These are phyloP conservation scores for Acacia confusa DNA, from an alignment of 306 rosid species.

Conservation along the genomic window DNA sequence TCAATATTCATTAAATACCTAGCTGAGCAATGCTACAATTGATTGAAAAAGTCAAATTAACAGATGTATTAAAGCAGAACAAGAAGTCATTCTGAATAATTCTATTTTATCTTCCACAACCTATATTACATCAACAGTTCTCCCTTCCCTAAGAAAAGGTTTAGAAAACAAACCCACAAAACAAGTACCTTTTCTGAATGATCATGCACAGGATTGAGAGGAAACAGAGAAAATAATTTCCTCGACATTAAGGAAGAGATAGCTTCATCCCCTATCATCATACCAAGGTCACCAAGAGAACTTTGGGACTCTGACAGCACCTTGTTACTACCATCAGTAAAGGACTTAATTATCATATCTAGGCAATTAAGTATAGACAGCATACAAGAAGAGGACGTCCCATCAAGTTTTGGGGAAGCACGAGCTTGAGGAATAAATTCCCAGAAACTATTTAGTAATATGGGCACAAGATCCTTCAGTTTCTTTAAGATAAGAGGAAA, in stretches of 20 bases:
- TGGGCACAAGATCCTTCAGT: constrained; percentile 64
- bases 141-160: constrained; percentile 9
- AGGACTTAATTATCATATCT: constrained; percentile 60
- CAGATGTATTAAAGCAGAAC: constrained; percentile 11
- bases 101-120: constrained; percentile 9
- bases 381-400: constrained; percentile 70
- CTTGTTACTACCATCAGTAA: constrained; percentile 44
- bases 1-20: background rate
- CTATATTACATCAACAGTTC: constrained; percentile 12
- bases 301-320: constrained; percentile 40
- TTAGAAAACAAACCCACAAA: constrained; percentile 7
- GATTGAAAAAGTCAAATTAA: constrained; percentile 13
- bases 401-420: constrained; percentile 46
- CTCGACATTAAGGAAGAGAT: constrained; percentile 57
- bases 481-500: constrained; percentile 49
- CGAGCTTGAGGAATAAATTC: constrained; percentile 58
- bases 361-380: constrained; percentile 59
- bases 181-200: constrained; percentile 59
- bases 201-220: constrained; percentile 52
- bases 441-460: constrained; percentile 66
- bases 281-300: constrained; percentile 42
- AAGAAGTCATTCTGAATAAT: constrained; percentile 18
- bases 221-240: constrained; percentile 64
- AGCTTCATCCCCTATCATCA: constrained; percentile 41
- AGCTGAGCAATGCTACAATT: constrained; percentile 18